These are phyloP conservation scores for Hsuehochloa calcarea DNA, from an alignment of 176 grass and related monocot genomes.

Conservation along the genomic window DNA sequence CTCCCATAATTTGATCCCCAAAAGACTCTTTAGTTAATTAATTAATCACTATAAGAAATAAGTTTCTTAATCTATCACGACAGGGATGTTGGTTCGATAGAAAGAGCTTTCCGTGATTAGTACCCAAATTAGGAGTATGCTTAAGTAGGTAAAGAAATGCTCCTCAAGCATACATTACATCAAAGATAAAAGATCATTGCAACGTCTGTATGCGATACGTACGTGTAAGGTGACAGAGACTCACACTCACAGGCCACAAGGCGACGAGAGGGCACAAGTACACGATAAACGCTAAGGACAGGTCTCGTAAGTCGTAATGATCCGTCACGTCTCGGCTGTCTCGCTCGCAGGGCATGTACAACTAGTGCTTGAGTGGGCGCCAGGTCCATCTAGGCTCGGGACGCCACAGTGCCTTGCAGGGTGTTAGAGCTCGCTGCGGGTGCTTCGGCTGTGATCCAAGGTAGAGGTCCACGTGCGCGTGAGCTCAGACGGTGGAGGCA, in stretches of 20 bases:
- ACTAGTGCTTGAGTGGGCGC: too few species aligned
- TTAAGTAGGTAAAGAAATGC: not conserved
- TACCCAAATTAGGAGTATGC: not conserved
- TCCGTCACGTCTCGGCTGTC: conserved; percentile 2
- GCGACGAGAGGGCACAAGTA: not conserved
- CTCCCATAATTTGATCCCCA: not conserved
- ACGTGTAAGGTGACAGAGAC: not conserved
- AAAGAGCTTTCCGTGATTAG: not conserved
- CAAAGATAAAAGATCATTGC: not conserved
- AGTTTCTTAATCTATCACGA: not conserved
- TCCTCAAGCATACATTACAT: not conserved
- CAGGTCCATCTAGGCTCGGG: too few species aligned
- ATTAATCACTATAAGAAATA: not conserved
- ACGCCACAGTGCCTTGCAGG: too few species aligned
- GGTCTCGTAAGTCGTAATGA: conserved; percentile 9
- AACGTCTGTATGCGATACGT: not conserved
- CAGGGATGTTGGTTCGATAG: not conserved
- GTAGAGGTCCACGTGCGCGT: too few species aligned
- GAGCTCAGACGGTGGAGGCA: too few species aligned
- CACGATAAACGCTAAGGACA: not conserved
- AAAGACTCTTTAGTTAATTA: not conserved
- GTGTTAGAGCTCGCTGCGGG: too few species aligned
- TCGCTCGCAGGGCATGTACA: not conserved
- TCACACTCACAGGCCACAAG: not conserved
- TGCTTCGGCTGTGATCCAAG: too few species aligned